Percentiles rank a stretch among this genome's conserved stretches.
Evolutionary conservation across 495 filamentous ascomycete genomes (phyloP).

Genomic region (Penicillium steckii): DNA sequence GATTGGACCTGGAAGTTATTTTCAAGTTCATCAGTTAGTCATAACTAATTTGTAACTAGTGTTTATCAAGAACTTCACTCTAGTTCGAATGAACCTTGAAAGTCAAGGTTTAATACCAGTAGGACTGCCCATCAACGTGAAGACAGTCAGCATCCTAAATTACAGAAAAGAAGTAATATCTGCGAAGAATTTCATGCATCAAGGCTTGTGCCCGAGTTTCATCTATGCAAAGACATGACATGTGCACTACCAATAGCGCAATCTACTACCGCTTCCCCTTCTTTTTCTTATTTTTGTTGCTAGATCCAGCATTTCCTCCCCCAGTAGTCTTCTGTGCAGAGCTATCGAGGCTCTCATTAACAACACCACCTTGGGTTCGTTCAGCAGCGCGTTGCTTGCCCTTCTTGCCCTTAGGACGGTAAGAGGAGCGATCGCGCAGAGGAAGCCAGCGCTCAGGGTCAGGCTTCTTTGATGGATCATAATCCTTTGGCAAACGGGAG

Average conservation of each 20-base stretch:
- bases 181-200: neutral
- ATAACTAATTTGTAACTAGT: too few species aligned
- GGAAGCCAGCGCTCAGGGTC: conserved; percentile 95
- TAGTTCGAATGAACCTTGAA: neutral
- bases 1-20: too few species aligned
- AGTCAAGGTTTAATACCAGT: neutral
- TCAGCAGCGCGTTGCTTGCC: conserved; percentile 77
- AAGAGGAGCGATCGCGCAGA: conserved; percentile 80
- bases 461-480: conserved; percentile 67
- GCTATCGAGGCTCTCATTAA: conserved; percentile 66
- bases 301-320: conserved; percentile 44
- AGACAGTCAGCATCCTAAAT: too few species aligned
- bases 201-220: neutral
- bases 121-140: too few species aligned
- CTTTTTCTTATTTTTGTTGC: conserved; percentile 70
- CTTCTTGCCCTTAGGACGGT: conserved; percentile 87
- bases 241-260: neutral
- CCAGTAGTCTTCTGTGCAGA: conserved; percentile 43
- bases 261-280: conserved; percentile 63
- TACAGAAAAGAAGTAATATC: neutral
- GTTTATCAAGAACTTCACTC: neutral
- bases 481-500: conserved; percentile 73
- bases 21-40: too few species aligned
- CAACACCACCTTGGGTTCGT: conserved; percentile 80
- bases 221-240: conserved; percentile 4